Percentiles rank a stretch among this genome's conserved stretches.
These are phyloP conservation scores for Ormosia semicastrata DNA, from an alignment of 306 rosid genomes.

Conservation along the genomic window DNA sequence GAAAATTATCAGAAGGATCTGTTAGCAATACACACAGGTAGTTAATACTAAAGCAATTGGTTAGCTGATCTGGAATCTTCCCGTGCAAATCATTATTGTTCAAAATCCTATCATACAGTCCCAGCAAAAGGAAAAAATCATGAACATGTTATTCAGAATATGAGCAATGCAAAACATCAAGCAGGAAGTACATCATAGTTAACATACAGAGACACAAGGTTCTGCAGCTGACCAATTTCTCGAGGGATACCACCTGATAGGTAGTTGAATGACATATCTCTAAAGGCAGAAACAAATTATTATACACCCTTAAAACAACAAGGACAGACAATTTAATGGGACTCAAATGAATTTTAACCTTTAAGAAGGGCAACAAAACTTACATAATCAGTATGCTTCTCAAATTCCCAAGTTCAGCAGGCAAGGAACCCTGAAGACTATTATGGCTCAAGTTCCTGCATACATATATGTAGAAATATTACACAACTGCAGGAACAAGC, in stretches of 20 bases:
- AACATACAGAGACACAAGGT: constrained; percentile 65
- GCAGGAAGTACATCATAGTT: not conserved
- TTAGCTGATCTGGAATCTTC: constrained; percentile 70
- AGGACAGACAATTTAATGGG: not conserved
- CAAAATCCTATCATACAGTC: constrained; percentile 47
- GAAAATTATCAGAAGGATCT: not conserved
- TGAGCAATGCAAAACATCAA: not conserved
- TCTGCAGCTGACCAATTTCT: constrained; percentile 82
- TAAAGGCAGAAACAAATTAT: not conserved
- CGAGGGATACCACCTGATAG: constrained; percentile 64
- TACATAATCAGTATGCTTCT: constrained; percentile 74
- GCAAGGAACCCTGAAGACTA: constrained; percentile 54
- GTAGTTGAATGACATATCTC: constrained; percentile 81
- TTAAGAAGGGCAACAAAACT: not conserved
- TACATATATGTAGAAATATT: not conserved
- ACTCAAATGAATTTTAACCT: not conserved
- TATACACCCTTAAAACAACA: not conserved
- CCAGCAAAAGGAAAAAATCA: not conserved
- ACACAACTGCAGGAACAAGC: not conserved
- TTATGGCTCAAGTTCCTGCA: constrained; percentile 77
- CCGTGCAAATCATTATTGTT: constrained; percentile 65
- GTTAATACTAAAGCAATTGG: constrained; percentile 78
- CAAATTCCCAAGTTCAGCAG: constrained; percentile 76
- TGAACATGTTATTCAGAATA: not conserved
- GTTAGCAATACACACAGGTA: constrained; percentile 46